Conservation (phyloP, 2,329 filamentous ascomycete species). For the Arachnomyces sp. region DNA sequence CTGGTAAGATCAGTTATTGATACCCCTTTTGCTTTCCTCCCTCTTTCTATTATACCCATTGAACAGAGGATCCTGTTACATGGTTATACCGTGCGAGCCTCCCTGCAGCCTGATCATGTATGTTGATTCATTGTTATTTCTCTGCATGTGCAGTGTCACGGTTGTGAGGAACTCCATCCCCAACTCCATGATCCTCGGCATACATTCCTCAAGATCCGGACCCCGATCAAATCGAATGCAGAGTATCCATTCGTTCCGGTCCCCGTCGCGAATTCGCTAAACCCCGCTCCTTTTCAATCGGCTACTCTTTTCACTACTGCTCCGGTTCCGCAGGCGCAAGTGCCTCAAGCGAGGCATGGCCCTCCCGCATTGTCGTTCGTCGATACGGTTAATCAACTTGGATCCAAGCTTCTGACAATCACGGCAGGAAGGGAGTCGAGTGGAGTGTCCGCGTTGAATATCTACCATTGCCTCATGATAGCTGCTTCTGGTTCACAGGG, state of each 20-base stretch:
- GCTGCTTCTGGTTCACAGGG: slow-evolving; percentile 3
- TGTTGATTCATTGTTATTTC: not conserved
- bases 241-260: slow-evolving; percentile 1
- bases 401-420: slow-evolving; percentile 2
- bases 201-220: slow-evolving; percentile 7
- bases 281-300: not conserved
- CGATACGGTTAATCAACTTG: slow-evolving; percentile 7
- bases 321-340: not conserved
- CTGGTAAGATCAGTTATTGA: slow-evolving; percentile 2
- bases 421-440: not conserved
- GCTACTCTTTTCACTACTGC: not conserved
- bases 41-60: too few relatives aligned
- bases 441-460: slow-evolving; percentile 4
- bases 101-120: too few relatives aligned
- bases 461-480: slow-evolving; percentile 8
- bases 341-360: too few relatives aligned
- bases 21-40: too few relatives aligned
- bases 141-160: slow-evolving; percentile 1
- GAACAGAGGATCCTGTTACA: too few relatives aligned
- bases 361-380: not conserved
- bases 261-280: not conserved
- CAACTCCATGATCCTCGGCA: slow-evolving; percentile 1
- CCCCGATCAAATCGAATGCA: not conserved
- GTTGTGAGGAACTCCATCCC: slow-evolving; percentile 3
- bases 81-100: too few relatives aligned